phyloP scores from a whole-genome alignment of 2,329 filamentous ascomycete genomes.

The Geosmithia morbida region DNA sequence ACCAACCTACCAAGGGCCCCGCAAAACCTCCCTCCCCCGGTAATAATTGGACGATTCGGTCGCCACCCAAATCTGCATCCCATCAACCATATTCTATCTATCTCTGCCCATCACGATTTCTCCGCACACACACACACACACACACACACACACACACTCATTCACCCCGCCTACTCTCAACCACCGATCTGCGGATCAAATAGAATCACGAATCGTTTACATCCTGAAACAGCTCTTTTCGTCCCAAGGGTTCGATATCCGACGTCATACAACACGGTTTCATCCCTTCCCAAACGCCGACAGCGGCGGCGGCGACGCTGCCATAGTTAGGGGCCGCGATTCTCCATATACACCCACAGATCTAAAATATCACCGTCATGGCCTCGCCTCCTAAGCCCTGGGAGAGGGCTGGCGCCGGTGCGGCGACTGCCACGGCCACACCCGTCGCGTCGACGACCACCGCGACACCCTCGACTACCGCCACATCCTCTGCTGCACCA shows the following conservation, averaged over 20 bases:
- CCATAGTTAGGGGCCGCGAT: not conserved
- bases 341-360: not conserved
- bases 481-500: constrained; percentile 32
- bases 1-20: too few species aligned
- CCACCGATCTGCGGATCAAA: too few species aligned
- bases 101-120: not conserved
- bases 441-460: constrained; percentile 25
- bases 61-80: not conserved
- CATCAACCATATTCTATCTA: not conserved
- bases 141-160: not conserved
- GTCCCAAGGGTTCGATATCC: too few species aligned
- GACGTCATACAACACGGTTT: not conserved
- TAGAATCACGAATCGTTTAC: too few species aligned
- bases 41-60: not conserved
- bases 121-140: not conserved
- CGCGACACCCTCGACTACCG: constrained; percentile 19
- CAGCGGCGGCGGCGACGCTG: not conserved
- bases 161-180: too few species aligned
- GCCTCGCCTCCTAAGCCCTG: constrained; percentile 93
- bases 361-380: constrained; percentile 22
- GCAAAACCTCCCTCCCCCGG: not conserved
- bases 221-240: too few species aligned
- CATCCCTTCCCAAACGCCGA: not conserved
- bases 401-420: constrained; percentile 60
- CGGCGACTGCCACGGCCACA: constrained; percentile 13